Base-by-base conservation (phyloP, 495 filamentous ascomycete species). In the Evernia prunastri region DNA sequence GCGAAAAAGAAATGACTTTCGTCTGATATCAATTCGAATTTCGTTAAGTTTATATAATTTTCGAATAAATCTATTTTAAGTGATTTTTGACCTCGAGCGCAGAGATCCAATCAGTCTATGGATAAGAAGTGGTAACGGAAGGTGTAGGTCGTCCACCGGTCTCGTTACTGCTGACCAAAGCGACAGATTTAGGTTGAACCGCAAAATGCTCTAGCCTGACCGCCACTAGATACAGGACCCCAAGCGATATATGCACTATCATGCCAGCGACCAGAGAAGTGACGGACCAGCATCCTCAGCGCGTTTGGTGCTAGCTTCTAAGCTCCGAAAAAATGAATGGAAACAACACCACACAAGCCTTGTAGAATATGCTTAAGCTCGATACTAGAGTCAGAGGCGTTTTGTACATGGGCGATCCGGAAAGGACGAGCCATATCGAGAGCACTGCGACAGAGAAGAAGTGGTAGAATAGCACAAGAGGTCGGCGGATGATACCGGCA, bases 371-470 rank as follows among this genome's bases (percentile, higher is more conserved):
- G 66, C 82, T 74, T 11, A 89, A 67, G 39, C 84, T 84, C 68
- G 83, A 79, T 64, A 86, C 69, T 6, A 89, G 63, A 45, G 85
- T 80, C 12, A 86, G 20, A 3, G 89, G 86, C 61, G 87, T 73
- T 66, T 79, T 80, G 71, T 81, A 81, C 20, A 88, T 25, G 2
- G 86, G 85, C 0, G 79, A 72, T 29, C 84, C 47, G 27, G 73
- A 66, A 66, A 85, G 80, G 65, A 91, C 80, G 37, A 96, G 72
- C 88, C 90, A 95, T 63, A 98, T 92, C 20, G 88, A 86, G 60
- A 95, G 81, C 68, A 97, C 84, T 1, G 94, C 94, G 40, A 98
- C 94, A 31, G 85, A 83, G 75, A 96, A 97, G 78, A 98, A 98
- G 75, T 98, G 93, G 70, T 85, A 89, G 69, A 95, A 86, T 59